Conservation (phyloP, 257 asterid species). For the Nicotiana noctiflora region DNA sequence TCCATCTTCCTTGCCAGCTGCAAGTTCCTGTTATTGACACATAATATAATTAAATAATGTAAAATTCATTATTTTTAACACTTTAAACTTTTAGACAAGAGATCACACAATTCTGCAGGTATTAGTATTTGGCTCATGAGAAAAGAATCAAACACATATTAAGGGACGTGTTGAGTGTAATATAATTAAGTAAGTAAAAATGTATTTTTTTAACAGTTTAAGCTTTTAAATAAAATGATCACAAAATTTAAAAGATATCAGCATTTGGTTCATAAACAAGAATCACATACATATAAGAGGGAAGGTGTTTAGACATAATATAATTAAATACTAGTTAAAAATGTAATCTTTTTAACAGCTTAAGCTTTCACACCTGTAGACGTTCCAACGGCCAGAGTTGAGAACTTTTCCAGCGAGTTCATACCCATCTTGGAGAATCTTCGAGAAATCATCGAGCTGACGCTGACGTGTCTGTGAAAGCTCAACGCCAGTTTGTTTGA, state of each 20-base stretch:
- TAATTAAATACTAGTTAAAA: background rate
- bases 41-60: background rate
- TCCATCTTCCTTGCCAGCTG: conserved; percentile 72
- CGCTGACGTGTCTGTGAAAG: conserved; percentile 80
- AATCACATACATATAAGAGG: background rate
- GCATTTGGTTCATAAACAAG: background rate
- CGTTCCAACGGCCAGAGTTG: conserved; percentile 63
- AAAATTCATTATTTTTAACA: background rate
- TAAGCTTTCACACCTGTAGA: conserved; percentile 25
- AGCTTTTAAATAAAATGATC: background rate
- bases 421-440: conserved; percentile 49
- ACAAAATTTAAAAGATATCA: background rate
- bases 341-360: background rate
- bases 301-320: background rate
- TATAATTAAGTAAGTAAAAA: background rate
- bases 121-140: background rate
- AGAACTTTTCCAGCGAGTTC: conserved; percentile 57
- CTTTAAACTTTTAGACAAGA: too few relatives aligned
- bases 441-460: conserved; percentile 59
- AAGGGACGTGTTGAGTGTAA: background rate
- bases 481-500: conserved; percentile 72
- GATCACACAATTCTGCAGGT: background rate
- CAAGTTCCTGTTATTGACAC: conserved; percentile 21
- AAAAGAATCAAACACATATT: background rate
- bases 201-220: background rate